Base-by-base conservation (phyloP, 108 stramenopile species). In the Nitzschia sp. region DNA sequence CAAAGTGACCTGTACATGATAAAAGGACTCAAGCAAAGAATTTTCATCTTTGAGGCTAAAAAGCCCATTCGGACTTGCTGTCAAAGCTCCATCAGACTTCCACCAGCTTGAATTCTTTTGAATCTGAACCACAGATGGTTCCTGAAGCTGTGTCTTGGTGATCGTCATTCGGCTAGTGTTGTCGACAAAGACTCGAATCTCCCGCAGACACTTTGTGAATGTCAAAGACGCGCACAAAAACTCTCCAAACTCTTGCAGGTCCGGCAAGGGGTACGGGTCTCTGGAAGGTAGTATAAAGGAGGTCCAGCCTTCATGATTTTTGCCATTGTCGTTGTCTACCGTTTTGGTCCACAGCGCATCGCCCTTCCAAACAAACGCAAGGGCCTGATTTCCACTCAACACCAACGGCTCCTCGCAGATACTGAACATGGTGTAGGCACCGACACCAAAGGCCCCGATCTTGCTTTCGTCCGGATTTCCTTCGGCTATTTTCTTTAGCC, bases 331-430 rank as follows among this genome's bases (percentile, higher is more conserved):
- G 13, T 27, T 44, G 46, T 53, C 62, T 3, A 73, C 63, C 26
- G 81, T 80, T 52, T 82, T 82, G 19, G 86, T 87, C 84, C 85
- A 94, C 19, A 94, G 54, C 0, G 82, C 79, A 69, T 94, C 93
- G 9, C 90, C 90, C 73, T 87, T 94, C 93, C 93, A 94, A 29
- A 88, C 72, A 63, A 94, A 94, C 8, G 79, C 82, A 57, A 91
- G 75, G 0, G 84, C 85, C 52, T 79, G 65, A 22, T 45, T 66
- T 1, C 88, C 93, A 53, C 81, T 83, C 0, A 94, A 52, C 2
- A 94, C 87, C 57, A 89, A 33, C 2, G 93, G 93, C 27, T 91
- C 88, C 72, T 94, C 93, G 68, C 85, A 86, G 47, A 94, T 84
- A 15, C 69, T 71, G 71, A 94, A 94, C 88, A 94, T 91, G 17